phyloP scores from a whole-genome alignment of 176 grass and related monocot species.

The Puccinellia tenuiflora region DNA sequence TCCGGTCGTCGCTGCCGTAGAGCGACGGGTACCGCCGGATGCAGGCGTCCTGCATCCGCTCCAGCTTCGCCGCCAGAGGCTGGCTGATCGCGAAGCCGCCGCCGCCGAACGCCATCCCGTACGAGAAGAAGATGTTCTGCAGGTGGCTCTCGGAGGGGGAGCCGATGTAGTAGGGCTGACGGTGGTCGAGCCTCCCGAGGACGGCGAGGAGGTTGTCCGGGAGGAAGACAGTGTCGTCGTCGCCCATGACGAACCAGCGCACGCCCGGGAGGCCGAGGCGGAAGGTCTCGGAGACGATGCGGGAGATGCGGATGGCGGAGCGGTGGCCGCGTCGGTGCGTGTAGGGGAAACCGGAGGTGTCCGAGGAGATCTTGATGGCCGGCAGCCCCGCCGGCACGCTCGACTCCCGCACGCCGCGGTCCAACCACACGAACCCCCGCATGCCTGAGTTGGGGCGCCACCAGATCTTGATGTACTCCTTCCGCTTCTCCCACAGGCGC shows the following conservation, averaged over 20 bases:
- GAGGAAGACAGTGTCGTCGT: constrained; percentile 73
- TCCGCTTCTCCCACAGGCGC: constrained; percentile 55
- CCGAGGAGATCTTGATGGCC: constrained; percentile 43
- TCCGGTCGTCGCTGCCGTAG: constrained; percentile 71
- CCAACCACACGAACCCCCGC: constrained; percentile 68
- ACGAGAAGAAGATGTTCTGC: constrained; percentile 75
- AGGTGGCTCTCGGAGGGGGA: constrained; percentile 62
- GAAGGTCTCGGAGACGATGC: constrained; percentile 70
- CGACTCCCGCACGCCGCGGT: constrained; percentile 40
- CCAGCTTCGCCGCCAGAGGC: constrained; percentile 46
- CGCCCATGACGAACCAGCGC: constrained; percentile 76
- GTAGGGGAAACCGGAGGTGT: constrained; percentile 57
- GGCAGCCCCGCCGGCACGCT: constrained; percentile 30
- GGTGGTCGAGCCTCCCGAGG: constrained; percentile 55
- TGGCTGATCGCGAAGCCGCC: constrained; percentile 74
- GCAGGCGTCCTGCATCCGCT: constrained; percentile 56
- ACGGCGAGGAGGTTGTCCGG: constrained; percentile 52
- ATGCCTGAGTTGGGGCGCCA: constrained; percentile 41
- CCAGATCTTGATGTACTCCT: constrained; percentile 75
- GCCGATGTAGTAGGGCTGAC: constrained; percentile 70
- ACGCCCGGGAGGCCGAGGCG: constrained; percentile 47
- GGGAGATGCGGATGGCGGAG: constrained; percentile 65
- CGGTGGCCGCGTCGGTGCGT: constrained; percentile 54
- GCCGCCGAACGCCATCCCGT: constrained; percentile 67
- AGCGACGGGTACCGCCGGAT: constrained; percentile 53